A percentile compares a stretch with the other conserved stretches of the same genome.
Evolutionary conservation across 73 alveolate species (phyloP).

Genomic region (Tetrahymena elliotti): DNA sequence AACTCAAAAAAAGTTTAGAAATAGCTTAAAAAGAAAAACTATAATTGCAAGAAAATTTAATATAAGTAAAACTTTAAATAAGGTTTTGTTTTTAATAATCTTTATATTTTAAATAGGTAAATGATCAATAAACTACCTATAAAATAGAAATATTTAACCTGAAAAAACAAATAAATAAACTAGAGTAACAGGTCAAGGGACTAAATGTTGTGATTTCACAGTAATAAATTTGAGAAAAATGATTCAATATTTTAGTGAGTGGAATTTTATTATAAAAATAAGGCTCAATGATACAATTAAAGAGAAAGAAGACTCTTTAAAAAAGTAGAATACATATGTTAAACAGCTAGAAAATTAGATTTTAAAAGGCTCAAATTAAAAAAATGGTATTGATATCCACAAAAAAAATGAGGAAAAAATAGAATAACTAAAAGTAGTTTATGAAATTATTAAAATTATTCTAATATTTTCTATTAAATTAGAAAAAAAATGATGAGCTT

Average conservation of each 20-base stretch:
- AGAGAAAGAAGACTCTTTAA: neutral
- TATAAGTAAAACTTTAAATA: neutral
- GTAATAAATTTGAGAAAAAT: neutral
- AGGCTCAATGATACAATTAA: neutral
- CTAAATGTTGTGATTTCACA: neutral
- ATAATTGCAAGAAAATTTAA: neutral
- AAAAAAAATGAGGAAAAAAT: neutral
- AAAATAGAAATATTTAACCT: neutral
- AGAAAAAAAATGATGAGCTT: neutral
- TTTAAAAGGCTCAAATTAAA: neutral
- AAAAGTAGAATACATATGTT: neutral
- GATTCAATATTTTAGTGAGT: neutral
- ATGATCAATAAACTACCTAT: neutral
- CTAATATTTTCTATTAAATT: neutral
- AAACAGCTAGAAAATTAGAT: neutral
- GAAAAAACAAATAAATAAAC: neutral
- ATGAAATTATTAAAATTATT: neutral
- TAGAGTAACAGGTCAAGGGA: neutral
- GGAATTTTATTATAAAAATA: neutral
- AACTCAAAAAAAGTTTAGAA: neutral
- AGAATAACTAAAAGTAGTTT: neutral
- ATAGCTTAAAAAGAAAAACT: neutral
- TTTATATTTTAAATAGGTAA: neutral
- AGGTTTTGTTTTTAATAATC: neutral
- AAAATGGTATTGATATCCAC: neutral